Base-by-base conservation (phyloP, 768 basidiomycete genomes). In the Lactifluus echinatus region DNA sequence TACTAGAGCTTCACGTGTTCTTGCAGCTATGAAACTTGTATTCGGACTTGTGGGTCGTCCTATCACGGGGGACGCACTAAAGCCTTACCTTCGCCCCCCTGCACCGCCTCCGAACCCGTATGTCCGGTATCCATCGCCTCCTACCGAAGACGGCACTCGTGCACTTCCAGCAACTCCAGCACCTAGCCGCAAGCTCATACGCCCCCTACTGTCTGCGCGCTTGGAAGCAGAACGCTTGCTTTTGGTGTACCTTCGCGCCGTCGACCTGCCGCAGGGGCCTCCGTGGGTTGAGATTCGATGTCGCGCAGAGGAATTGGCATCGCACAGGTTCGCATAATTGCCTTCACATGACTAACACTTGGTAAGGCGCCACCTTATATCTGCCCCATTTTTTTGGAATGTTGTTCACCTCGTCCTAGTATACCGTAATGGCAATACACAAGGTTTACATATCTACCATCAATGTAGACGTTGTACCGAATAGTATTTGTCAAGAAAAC, bases 21-120 rank as follows among this genome's bases (percentile, higher is more conserved):
- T 70, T 17, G 72, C 76, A 0, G 72, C 73, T 7, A 68, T 65
- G 49, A 78, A 75, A 51, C 56, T 78, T 17, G 48, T 76, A 28
- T 44, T 69, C 2, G 75, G 75, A 10, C 61, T 71, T 21, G 36
- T 73, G 8, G 72, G 70, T 4, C 69, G 69, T 14, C 59, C 56
- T 2, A 67, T 62, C 8, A 55, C 60, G 28, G 55, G 60, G 11
- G 55, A 53, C n/a, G 62, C 68, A 50, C 23, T 78, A n/a, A 64
- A 63, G 23, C 62, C 60, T 1, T 78, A 78, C 60, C 68, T 67
- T 11, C 74, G 72, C 21, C 76, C 76, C 0, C 66, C 65, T 7
- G 66, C 68, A 5, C 77, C 77, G 0, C 72, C 73, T 1, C 65
- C 65, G 21, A 81, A 76, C 64, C 67, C 68, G 0, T 79, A 72